These are phyloP conservation scores for Globisporangium takayamanum DNA, from an alignment of 352 stramenopile species.

Conservation along the genomic window DNA sequence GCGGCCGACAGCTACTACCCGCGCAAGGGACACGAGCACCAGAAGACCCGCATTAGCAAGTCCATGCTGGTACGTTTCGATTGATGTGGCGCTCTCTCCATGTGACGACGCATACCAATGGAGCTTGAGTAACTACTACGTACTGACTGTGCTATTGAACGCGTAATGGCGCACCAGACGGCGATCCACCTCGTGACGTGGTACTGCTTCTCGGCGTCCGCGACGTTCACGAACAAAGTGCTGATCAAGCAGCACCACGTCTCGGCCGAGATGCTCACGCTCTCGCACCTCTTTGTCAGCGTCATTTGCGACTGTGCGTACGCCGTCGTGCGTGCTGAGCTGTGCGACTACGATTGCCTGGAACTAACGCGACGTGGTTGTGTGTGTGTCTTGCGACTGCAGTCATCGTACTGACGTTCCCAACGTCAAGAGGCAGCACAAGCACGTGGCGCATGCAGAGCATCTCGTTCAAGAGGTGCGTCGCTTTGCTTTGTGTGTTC, in stretches of 20 bases:
- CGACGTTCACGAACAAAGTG: conserved; percentile 84
- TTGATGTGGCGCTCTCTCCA: background rate
- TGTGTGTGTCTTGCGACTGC: background rate
- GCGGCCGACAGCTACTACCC: conserved; percentile 9
- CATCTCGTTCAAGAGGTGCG: conserved; percentile 35
- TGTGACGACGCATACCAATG: background rate
- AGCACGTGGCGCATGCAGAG: conserved; percentile 60
- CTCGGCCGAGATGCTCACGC: conserved; percentile 79
- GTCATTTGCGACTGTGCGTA: conserved; percentile 69
- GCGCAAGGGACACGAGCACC: conserved; percentile 12
- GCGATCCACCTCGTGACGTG: conserved; percentile 46
- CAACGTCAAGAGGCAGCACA: conserved; percentile 28
- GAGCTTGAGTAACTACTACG: background rate
- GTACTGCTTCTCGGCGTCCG: conserved; percentile 76
- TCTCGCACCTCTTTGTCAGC: conserved; percentile 78
- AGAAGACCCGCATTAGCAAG: conserved; percentile 10
- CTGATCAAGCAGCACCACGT: conserved; percentile 86
- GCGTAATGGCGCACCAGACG: conserved; percentile 16
- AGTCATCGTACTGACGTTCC: conserved; percentile 77
- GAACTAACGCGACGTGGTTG: background rate
- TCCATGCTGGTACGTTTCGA: conserved; percentile 9
- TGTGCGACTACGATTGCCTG: background rate
- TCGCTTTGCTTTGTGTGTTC: background rate
- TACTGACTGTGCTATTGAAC: background rate
- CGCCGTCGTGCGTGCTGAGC: background rate